Evolutionary conservation across 352 stramenopile species (phyloP), one percentile per base, ranked within the genome.

Genomic region (Globisporangium emineosum): DNA sequence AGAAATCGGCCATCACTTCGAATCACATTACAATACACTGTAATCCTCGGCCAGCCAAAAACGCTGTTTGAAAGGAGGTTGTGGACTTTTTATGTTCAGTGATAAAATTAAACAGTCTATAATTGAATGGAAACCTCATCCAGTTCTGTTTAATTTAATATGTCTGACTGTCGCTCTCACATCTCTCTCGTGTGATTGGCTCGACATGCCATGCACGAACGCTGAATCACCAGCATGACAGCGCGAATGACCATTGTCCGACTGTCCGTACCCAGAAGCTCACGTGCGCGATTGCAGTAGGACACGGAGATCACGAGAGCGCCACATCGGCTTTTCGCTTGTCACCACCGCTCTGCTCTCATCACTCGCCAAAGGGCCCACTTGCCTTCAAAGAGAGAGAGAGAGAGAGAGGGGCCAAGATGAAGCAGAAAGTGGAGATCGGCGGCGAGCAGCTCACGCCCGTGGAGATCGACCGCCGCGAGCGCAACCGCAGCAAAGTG

Each of bases 401-500:
- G 25, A 49, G 21, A 43, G 29, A 13, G 37, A 32, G 23, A n/a
- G 25, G 23, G 13, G 3, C 25, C 2, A 27, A 12, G 5, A 59
- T 53, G 60, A 61, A 49, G 61, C 58, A 67, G 40, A 59, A 42
- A 21, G 61, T 49, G 13, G 53, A 50, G 42, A 47, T 15, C 15
- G 19, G 33, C 15, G 59, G 70, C n/a, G 57, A 51, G 12, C 21
- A 23, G 54, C 54, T 83, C 30, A 78, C 70, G 25, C 68, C 71
- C 45, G 50, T 76, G 47, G 72, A 83, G 60, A 65, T 77, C 27
- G 72, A 80, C 30, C 67, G 73, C 15, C 76, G 76, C 45, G 73
- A 83, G 58, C 76, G 76, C 61, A 81, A 83, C 56, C 71, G 76
- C 55, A 77, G 69, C 64, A 81, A 81, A 77, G 76, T 83, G 64